Evolutionary conservation across 768 basidiomycete genomes (phyloP).

Genomic region (Lactarius hengduanensis): DNA sequence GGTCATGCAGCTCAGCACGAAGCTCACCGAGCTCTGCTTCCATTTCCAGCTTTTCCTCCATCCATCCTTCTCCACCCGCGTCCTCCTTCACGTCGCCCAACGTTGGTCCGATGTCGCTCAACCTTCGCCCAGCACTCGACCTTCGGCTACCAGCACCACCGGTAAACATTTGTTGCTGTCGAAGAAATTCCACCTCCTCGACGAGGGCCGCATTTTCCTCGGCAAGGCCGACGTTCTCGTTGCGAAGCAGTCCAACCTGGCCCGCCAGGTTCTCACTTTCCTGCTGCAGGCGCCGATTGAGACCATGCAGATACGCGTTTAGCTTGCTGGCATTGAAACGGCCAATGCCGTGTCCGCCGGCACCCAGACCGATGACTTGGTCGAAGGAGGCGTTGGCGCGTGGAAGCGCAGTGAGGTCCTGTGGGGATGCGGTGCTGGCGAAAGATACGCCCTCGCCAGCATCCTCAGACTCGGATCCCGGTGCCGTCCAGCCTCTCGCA

Average conservation of each 20-base stretch:
- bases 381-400: conserved; percentile 89
- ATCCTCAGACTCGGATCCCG: conserved; percentile 35
- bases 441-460: conserved; percentile 61
- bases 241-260: conserved; percentile 54
- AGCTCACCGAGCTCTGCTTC: conserved; percentile 38
- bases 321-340: conserved; percentile 84
- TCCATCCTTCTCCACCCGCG: conserved; percentile 60
- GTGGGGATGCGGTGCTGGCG: conserved; percentile 81
- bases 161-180: conserved; percentile 21
- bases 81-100: conserved; percentile 67
- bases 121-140: conserved; percentile 42
- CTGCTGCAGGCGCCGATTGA: conserved; percentile 80
- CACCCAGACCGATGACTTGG: conserved; percentile 72
- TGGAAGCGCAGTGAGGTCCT: conserved; percentile 77
- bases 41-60: conserved; percentile 64
- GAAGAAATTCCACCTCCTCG: conserved; percentile 28
- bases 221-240: conserved; percentile 31
- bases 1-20: conserved; percentile 40
- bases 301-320: conserved; percentile 80
- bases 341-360: conserved; percentile 64
- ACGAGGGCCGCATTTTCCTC: conserved; percentile 24
- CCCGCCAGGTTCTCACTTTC: conserved; percentile 73
- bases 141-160: conserved; percentile 34
- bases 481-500: conserved; percentile 45
- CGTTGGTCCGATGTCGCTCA: conserved; percentile 50